These are phyloP conservation scores for Pichia exigua DNA, from an alignment of 805 yeast genomes.

Conservation along the genomic window DNA sequence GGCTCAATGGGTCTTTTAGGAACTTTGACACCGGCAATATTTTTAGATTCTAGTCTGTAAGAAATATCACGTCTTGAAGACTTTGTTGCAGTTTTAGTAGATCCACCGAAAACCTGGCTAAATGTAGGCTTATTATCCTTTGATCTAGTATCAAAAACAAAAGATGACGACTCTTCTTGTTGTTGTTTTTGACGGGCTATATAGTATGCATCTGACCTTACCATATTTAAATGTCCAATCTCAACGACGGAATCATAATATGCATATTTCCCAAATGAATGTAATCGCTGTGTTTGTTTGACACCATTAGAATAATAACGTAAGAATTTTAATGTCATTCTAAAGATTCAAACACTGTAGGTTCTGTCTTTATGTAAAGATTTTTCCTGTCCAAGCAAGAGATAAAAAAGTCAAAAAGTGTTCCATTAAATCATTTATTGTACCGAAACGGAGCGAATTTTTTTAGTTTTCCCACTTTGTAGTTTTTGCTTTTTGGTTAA, in stretches of 20 bases:
- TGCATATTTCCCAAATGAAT: slow-evolving; percentile 6
- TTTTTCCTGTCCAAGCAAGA: too few species aligned
- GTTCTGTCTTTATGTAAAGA: too few species aligned
- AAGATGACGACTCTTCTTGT: slow-evolving; percentile 5
- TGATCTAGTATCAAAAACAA: slow-evolving; percentile 23
- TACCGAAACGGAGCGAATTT: neutral
- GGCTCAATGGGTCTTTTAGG: slow-evolving; percentile 87
- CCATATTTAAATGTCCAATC: slow-evolving; percentile 6
- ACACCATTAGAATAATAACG: neutral
- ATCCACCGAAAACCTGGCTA: slow-evolving; percentile 25
- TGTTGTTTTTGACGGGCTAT: slow-evolving; percentile 11
- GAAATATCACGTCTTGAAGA: slow-evolving; percentile 32
- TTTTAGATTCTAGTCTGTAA: slow-evolving; percentile 25
- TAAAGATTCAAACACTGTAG: neutral
- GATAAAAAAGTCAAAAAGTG: too few species aligned
- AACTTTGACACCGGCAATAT: slow-evolving; percentile 60
- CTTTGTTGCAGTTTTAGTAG: slow-evolving; percentile 25
- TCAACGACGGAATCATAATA: slow-evolving; percentile 6
- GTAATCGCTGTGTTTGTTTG: neutral
- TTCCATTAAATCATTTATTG: neutral
- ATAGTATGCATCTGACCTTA: slow-evolving; percentile 8
- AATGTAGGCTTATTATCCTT: slow-evolving; percentile 16
- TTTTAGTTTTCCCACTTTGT: too few species aligned
- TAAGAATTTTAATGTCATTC: neutral
- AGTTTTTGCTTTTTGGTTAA: too few species aligned